Percentiles rank a stretch among this genome's conserved stretches.
Evolutionary conservation across 768 basidiomycete genomes (phyloP).

Genomic region (Filobasidium floriforme): DNA sequence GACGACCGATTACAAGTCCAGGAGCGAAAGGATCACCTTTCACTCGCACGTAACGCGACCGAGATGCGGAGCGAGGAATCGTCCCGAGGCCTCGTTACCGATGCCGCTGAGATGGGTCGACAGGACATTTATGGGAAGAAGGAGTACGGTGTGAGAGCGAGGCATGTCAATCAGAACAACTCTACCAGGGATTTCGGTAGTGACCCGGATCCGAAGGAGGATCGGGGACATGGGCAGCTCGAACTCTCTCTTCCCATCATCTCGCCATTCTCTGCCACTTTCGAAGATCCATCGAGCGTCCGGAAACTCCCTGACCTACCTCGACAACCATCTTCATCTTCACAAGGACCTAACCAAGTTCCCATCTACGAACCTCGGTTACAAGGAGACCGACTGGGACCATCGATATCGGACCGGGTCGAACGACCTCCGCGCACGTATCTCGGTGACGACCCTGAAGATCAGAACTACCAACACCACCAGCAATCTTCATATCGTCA

Average conservation of each 20-base stretch:
- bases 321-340: not conserved
- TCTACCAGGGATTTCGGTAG: not conserved
- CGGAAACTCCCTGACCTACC: not conserved
- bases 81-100: not conserved
- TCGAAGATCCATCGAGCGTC: not conserved
- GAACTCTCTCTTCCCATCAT: not conserved
- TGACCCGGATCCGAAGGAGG: not conserved
- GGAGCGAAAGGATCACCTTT: not conserved
- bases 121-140: too few relatives aligned
- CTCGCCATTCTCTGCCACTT: not conserved
- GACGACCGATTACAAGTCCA: not conserved
- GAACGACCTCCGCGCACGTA: not conserved
- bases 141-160: too few relatives aligned
- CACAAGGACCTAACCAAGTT: not conserved
- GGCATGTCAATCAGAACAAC: too few relatives aligned
- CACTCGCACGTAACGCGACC: not conserved
- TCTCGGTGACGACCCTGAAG: not conserved
- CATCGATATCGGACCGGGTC: not conserved
- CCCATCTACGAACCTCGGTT: too few relatives aligned
- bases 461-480: not conserved
- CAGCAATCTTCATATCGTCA: not conserved
- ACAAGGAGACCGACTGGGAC: too few relatives aligned
- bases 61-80: not conserved
- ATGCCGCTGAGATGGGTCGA: not conserved
- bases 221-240: not conserved